phyloP scores from a whole-genome alignment of 495 filamentous ascomycete species.

The Neurospora hispaniola region DNA sequence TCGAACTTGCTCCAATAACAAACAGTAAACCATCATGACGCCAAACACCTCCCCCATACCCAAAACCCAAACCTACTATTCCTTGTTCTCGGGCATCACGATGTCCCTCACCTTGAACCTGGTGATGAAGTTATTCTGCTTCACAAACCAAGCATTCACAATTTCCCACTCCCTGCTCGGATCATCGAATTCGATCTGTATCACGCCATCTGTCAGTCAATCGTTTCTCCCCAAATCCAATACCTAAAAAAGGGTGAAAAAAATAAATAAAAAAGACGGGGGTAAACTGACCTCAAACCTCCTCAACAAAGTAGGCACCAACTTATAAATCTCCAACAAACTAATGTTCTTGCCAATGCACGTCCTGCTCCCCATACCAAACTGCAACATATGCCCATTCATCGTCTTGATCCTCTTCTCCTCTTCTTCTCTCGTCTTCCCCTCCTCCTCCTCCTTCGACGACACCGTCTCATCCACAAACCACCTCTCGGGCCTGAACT shows the following conservation, averaged over 20 bases:
- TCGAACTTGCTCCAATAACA: neutral
- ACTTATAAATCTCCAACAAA: slow-evolving; percentile 68
- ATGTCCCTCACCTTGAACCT: slow-evolving; percentile 39
- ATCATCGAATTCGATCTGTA: slow-evolving; percentile 44
- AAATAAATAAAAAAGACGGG: neutral
- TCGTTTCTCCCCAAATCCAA: no score
- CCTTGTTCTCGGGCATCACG: slow-evolving; percentile 25
- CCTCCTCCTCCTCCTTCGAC: slow-evolving; percentile 7
- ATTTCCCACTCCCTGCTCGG: slow-evolving; percentile 53
- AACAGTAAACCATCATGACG: neutral
- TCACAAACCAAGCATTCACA: slow-evolving; percentile 65
- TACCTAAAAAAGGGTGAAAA: neutral
- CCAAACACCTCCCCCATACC: neutral
- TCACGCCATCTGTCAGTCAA: slow-evolving; percentile 1
- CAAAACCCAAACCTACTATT: neutral
- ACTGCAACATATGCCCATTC: slow-evolving; percentile 51
- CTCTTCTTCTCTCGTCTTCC: slow-evolving; percentile 25
- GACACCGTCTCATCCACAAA: slow-evolving; percentile 21
- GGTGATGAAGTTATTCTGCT: slow-evolving; percentile 54
- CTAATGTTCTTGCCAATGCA: slow-evolving; percentile 66
- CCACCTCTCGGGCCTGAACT: slow-evolving; percentile 52
- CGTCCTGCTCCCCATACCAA: slow-evolving; percentile 49
- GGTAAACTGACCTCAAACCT: slow-evolving; percentile 47
- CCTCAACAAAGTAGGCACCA: slow-evolving; percentile 62
- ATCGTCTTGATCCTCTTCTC: slow-evolving; percentile 41